Evolutionary conservation across 228 moss, liverwort and hornwort genomes (phyloP), one percentile per base, ranked within the genome.

Genomic region (Sphagnum fallax): DNA sequence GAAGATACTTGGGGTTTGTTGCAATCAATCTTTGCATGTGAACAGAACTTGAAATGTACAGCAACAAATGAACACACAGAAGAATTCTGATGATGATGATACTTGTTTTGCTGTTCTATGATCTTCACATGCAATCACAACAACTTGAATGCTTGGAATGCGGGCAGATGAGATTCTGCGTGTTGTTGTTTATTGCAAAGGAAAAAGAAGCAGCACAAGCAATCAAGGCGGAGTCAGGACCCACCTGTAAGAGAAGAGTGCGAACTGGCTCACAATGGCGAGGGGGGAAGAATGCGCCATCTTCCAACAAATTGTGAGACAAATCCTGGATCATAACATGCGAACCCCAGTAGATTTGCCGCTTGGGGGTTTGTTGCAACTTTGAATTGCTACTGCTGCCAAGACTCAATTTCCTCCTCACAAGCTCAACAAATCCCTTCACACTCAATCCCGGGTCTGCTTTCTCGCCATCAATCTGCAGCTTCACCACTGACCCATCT

Each of bases 241-340:
- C n/a, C 68, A 60, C 8, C 51, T 63, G 49, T 11, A 49, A 80
- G 70, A 4, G 69, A 52, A 67, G 67, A 16, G 51, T 67, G 10
- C 52, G 51, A 13, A 52, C 12, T 6, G 67, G 52, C 12, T 14
- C 16, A 8, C 12, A 67, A 52, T 67, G 15, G 15, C 15, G 6
- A 4, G 15, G 6, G 49, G 14, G 32, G 32, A 32, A 67, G 49
- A 67, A 67, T 6, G 6, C 65, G 15, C 71, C 62, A 66, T 71
- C 78, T 0, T 16, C 10, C 4, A 84, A 14, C 8, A 5, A 52
- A 5, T 4, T 64, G 5, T 80, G 75, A 10, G 63, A 52, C 6
- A 80, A 75, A 1, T 73, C 71, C 52, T 63, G 50, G 4, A 84
- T 6, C 4, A n/a, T 6, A 1, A 78, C 69, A 65, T 79, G 76